Evolutionary conservation across 345 rosid genomes (phyloP), one percentile per base, ranked within the genome.

Genomic region (Triadica sebifera): DNA sequence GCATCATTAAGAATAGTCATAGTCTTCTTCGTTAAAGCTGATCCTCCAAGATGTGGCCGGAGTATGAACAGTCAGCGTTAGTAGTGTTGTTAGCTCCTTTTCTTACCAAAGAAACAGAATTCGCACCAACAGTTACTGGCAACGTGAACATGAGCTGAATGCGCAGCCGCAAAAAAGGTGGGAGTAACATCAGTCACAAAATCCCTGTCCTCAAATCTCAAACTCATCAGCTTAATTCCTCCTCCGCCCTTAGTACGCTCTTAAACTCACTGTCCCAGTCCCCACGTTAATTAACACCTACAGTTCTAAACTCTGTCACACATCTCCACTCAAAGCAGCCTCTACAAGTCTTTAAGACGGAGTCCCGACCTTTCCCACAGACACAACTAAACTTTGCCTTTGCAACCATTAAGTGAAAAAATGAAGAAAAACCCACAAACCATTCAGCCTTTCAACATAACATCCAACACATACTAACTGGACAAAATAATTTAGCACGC

Each of bases 161-260:
- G 83, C 59, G 81, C 74, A 53, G 83, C 81, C 19, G 83, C 83
- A n/a, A n/a, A n/a, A 60, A 80, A 83, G 2, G 80, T 79, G 7
- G 81, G 79, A 12, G 86, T 80, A 55, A 83, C 81, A 53, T 83
- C 83, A 22, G 83, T 83, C 49, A 83, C 86, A 58, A 83, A 83
- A 63, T 83, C 83, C 45, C 75, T 77, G 34, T 67, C 65, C 43
- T 69, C 67, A 50, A 83, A n/a, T n/a, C 67, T 80, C 83, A 15
- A 77, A 20, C 75, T 83, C 86, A 69, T 80, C 83, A 24, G 79
- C 81, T n/a, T n/a, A n/a, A n/a, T 63, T 83, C 83, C 3, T 80
- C 83, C 51, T 83, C 86, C 8, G 77, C 62, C n/a, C 66, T 61
- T 70, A 80, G 57, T 71, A 77, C 65, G 80, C 75, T 67, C 75